These are phyloP conservation scores for Colletotrichum tamarilloi DNA, from an alignment of 2,329 filamentous ascomycete species.

Conservation along the genomic window DNA sequence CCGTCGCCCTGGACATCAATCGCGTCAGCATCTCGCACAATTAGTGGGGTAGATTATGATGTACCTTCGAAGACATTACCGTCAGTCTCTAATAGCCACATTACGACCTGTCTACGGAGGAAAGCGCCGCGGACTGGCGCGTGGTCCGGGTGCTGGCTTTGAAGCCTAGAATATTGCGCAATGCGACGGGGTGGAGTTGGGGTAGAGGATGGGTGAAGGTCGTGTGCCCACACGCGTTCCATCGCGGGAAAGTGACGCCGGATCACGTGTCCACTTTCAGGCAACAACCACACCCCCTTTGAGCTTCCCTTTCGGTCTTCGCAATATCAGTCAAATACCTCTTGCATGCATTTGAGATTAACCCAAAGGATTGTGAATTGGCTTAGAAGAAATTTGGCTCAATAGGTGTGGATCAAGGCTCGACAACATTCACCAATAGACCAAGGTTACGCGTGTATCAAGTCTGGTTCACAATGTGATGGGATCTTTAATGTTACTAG, in stretches of 20 bases:
- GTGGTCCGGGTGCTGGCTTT: background rate
- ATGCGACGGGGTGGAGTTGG: constrained; percentile 14
- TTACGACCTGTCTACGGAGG: constrained; percentile 42
- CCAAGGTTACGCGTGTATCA: background rate
- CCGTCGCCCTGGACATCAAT: constrained; percentile 52
- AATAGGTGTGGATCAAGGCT: background rate
- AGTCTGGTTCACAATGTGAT: background rate
- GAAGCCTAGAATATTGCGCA: background rate
- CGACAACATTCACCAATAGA: too few species aligned
- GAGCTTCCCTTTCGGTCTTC: background rate
- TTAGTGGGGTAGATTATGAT: background rate
- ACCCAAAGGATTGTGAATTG: background rate
- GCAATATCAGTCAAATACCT: background rate
- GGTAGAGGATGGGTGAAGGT: constrained; percentile 28
- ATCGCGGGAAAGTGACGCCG: constrained; percentile 36
- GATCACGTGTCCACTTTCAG: constrained; percentile 37
- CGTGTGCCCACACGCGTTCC: constrained; percentile 8
- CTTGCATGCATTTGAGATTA: background rate
- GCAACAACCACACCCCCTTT: background rate
- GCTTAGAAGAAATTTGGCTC: background rate
- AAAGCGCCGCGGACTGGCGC: background rate
- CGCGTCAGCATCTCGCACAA: constrained; percentile 13
- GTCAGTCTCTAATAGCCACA: constrained; percentile 75
- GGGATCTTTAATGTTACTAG: background rate
- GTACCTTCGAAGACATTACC: constrained; percentile 62